phyloP scores from a whole-genome alignment of 2,329 filamentous ascomycete genomes.

The Diaporthe sp. region DNA sequence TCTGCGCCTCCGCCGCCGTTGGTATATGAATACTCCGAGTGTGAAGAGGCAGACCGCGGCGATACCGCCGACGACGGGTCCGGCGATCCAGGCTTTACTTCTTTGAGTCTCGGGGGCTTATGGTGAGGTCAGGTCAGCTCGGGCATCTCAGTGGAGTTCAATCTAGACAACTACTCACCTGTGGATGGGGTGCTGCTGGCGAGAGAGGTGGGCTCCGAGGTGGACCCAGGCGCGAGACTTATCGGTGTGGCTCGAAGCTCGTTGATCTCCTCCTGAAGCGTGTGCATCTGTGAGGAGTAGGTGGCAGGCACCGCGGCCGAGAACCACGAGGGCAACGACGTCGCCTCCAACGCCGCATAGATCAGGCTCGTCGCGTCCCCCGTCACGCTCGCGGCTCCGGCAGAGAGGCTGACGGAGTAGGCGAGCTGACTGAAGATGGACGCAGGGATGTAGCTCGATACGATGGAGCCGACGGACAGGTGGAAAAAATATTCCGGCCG shows the following conservation, averaged over 20 bases:
- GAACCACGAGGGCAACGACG: constrained; percentile 21
- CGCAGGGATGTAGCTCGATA: not conserved
- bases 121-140: not conserved
- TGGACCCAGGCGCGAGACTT: not conserved
- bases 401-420: not conserved
- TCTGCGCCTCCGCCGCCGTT: not conserved
- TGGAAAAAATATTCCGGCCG: not conserved
- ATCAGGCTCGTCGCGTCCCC: constrained; percentile 23
- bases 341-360: constrained; percentile 12
- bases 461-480: not conserved
- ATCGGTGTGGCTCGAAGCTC: not conserved
- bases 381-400: not conserved
- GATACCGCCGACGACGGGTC: not conserved
- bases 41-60: constrained; percentile 1
- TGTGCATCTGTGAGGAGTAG: constrained; percentile 21
- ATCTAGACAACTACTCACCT: not conserved
- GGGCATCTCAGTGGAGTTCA: not conserved
- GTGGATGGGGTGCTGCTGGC: not conserved
- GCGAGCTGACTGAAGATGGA: not conserved
- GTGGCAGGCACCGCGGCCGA: constrained; percentile 15
- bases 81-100: constrained; percentile 35
- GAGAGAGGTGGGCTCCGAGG: not conserved
- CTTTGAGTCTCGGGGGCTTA: not conserved
- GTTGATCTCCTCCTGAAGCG: not conserved
- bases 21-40: not conserved